phyloP scores from a whole-genome alignment of 78 protist species.

The Speleostelium caveatum region DNA sequence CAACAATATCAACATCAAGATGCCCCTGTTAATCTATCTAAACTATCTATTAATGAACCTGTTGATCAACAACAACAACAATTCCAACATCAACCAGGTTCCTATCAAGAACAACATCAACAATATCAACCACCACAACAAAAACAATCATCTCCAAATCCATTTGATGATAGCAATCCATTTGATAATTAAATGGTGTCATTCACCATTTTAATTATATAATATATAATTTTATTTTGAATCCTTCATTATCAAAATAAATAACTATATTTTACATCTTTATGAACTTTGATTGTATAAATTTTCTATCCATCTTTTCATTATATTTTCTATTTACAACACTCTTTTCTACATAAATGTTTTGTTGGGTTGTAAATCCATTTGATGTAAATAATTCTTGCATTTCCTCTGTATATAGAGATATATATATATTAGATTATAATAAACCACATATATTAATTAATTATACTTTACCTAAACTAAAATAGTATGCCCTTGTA shows the following conservation, averaged over 20 bases:
- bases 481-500: conserved; percentile 86
- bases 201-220: no score
- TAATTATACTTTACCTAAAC: conserved; percentile 10
- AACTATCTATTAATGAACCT: conserved; percentile 21
- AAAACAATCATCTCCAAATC: conserved; percentile 28
- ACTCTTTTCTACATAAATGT: conserved; percentile 36
- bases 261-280: conserved; percentile 9
- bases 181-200: conserved; percentile 21
- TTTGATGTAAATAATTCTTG: conserved; percentile 19
- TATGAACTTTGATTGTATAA: conserved; percentile 77
- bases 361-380: conserved; percentile 49
- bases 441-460: neutral
- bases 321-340: conserved; percentile 75
- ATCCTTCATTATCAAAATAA: no score
- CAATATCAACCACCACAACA: neutral
- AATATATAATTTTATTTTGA: no score
- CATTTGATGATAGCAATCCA: conserved; percentile 51
- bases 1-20: neutral
- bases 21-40: conserved; percentile 2
- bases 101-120: neutral
- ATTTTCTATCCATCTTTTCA: conserved; percentile 66
- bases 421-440: neutral
- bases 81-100: no score
- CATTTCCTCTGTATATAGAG: conserved; percentile 2
- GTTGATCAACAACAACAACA: conserved; percentile 8